Conservation (phyloP, 2,329 filamentous ascomycete genomes). For the Penicillium oxalicum region DNA sequence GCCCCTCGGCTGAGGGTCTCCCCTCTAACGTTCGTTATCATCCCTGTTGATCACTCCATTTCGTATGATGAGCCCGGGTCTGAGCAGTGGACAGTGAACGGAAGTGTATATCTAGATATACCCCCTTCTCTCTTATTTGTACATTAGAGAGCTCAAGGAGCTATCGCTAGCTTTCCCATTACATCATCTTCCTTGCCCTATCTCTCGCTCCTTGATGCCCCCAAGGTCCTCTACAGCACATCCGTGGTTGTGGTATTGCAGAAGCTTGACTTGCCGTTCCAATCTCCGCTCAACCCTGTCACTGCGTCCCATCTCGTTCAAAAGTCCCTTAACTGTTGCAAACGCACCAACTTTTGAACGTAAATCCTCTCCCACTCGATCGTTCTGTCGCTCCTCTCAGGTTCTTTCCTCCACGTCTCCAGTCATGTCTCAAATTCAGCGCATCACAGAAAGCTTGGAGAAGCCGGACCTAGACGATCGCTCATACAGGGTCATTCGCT, state of each 20-base stretch:
- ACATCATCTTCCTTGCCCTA: neutral
- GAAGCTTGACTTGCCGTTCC: slow-evolving; percentile 17
- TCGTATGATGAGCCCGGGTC: too few species aligned
- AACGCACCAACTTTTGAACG: slow-evolving; percentile 5
- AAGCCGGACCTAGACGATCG: slow-evolving; percentile 81
- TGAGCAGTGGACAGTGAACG: too few species aligned
- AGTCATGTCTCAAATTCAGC: slow-evolving; percentile 34
- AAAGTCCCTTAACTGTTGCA: slow-evolving; percentile 3
- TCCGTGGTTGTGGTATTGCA: slow-evolving; percentile 19
- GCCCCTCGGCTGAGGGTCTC: slow-evolving; percentile 8
- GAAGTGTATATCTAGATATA: too few species aligned
- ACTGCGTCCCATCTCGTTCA: slow-evolving; percentile 5
- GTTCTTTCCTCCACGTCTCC: slow-evolving; percentile 16
- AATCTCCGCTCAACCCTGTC: slow-evolving; percentile 11
- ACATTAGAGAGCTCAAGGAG: slow-evolving; percentile 6
- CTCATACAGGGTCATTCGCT: slow-evolving; percentile 76
- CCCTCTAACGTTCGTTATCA: slow-evolving; percentile 9
- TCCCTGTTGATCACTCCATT: slow-evolving; percentile 3
- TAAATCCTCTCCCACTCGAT: slow-evolving; percentile 11
- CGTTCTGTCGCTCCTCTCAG: slow-evolving; percentile 17
- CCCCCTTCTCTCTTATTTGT: too few species aligned
- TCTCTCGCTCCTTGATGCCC: slow-evolving; percentile 26
- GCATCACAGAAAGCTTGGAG: slow-evolving; percentile 66
- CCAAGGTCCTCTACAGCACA: slow-evolving; percentile 32
- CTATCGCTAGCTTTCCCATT: slow-evolving; percentile 6